These are phyloP conservation scores for Sutorius eximius DNA, from an alignment of 1,284 basidiomycete genomes.

Conservation along the genomic window DNA sequence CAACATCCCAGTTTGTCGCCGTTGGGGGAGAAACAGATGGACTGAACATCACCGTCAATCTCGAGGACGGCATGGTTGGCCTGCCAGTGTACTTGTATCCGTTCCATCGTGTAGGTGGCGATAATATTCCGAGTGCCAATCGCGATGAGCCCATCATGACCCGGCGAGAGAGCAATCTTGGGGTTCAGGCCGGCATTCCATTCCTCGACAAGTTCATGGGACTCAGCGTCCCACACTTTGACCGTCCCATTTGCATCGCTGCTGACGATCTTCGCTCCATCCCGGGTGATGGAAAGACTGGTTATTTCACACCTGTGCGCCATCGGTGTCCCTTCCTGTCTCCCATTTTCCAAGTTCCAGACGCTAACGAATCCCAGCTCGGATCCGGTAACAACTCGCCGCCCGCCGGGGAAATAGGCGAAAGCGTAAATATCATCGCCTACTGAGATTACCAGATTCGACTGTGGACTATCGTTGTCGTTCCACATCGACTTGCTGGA, in stretches of 20 bases:
- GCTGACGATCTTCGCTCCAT: neutral
- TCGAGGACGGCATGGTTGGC: neutral
- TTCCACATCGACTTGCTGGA: too few species aligned
- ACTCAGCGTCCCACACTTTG: neutral
- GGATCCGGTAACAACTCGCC: too few species aligned
- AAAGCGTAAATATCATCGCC: too few species aligned
- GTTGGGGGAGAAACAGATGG: conserved; percentile 10
- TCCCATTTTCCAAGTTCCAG: too few species aligned
- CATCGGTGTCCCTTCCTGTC: too few species aligned
- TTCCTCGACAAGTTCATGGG: neutral
- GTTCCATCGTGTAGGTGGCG: neutral
- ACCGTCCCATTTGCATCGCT: neutral
- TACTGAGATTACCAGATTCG: too few species aligned
- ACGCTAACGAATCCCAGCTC: too few species aligned
- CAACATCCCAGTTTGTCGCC: conserved; percentile 4
- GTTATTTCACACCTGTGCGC: too few species aligned
- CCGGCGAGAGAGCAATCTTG: neutral
- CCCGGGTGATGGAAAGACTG: neutral
- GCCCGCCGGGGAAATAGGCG: too few species aligned
- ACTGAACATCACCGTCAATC: fast-evolving
- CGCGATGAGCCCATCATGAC: neutral
- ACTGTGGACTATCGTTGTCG: too few species aligned
- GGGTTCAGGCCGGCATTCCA: neutral
- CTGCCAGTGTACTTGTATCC: neutral
- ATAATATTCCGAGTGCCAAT: fast-evolving